Conservation (phyloP, 2,329 filamentous ascomycete genomes). For the Beauveria varroae region DNA sequence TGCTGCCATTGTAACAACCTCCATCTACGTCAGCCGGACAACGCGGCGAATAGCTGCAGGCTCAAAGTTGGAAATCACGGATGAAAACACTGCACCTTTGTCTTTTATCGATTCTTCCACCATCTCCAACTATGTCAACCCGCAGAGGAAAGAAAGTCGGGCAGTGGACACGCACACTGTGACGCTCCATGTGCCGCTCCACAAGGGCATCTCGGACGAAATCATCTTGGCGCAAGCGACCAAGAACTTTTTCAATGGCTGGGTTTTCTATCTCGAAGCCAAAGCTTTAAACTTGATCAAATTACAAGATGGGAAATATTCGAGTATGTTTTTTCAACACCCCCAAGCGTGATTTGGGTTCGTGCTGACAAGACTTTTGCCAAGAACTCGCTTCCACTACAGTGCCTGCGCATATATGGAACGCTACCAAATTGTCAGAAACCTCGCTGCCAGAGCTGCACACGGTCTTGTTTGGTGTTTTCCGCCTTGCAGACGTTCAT, state of each 20-base stretch:
- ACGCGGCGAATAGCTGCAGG: neutral
- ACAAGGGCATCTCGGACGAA: constrained; percentile 17
- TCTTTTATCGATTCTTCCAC: neutral
- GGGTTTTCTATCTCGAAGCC: constrained; percentile 22
- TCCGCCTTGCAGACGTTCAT: constrained; percentile 19
- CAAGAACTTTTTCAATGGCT: constrained; percentile 23
- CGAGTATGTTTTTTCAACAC: neutral
- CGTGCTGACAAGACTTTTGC: neutral
- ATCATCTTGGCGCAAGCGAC: constrained; percentile 21
- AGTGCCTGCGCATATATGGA: constrained; percentile 15
- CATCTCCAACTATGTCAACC: constrained; percentile 20
- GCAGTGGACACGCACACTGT: constrained; percentile 19
- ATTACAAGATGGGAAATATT: neutral
- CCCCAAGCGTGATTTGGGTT: neutral
- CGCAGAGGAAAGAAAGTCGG: constrained; percentile 12
- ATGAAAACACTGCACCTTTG: neutral
- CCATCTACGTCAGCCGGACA: neutral
- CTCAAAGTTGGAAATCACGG: neutral
- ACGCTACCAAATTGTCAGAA: constrained; percentile 15
- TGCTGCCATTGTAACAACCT: neutral
- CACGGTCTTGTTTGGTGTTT: constrained; percentile 20
- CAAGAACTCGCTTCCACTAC: neutral
- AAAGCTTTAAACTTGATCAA: neutral
- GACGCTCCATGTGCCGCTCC: constrained; percentile 16
- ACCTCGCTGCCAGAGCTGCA: constrained; percentile 14